phyloP scores from a whole-genome alignment of 1,284 basidiomycete species.

The Leucoagaricus sp. region DNA sequence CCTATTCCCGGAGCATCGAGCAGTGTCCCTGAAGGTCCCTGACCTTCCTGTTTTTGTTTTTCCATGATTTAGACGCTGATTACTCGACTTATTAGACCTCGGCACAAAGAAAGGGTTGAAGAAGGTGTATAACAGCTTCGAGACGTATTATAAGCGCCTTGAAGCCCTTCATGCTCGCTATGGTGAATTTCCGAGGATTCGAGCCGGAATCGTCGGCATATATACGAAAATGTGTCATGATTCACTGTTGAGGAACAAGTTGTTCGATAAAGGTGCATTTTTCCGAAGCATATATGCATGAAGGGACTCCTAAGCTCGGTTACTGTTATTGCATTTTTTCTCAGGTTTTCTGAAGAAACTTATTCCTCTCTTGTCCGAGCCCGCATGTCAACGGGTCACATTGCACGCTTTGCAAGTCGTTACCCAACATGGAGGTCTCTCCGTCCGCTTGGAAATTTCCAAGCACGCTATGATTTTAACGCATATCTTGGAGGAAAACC shows the following conservation, averaged over 20 bases:
- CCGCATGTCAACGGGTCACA: constrained; percentile 49
- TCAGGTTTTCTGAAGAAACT: constrained; percentile 56
- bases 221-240: constrained; percentile 66
- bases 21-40: too few species aligned
- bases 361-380: constrained; percentile 49
- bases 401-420: constrained; percentile 56
- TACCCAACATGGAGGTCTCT: constrained; percentile 60
- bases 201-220: constrained; percentile 58
- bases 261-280: constrained; percentile 52
- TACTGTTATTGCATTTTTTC: not conserved
- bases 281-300: not conserved
- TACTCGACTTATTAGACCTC: constrained; percentile 42
- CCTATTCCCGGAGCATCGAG: too few species aligned
- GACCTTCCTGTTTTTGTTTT: too few species aligned
- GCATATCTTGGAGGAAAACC: constrained; percentile 45
- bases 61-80: too few species aligned
- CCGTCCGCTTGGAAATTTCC: constrained; percentile 53
- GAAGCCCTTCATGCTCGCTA: constrained; percentile 44
- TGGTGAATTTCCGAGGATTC: constrained; percentile 39
- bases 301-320: not conserved
- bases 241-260: constrained; percentile 54
- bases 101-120: constrained; percentile 57
- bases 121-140: constrained; percentile 59
- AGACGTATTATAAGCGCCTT: constrained; percentile 47
- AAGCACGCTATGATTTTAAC: constrained; percentile 42